These are phyloP conservation scores for Ogataea wickerhamii DNA, from an alignment of 805 yeast species.

Conservation along the genomic window DNA sequence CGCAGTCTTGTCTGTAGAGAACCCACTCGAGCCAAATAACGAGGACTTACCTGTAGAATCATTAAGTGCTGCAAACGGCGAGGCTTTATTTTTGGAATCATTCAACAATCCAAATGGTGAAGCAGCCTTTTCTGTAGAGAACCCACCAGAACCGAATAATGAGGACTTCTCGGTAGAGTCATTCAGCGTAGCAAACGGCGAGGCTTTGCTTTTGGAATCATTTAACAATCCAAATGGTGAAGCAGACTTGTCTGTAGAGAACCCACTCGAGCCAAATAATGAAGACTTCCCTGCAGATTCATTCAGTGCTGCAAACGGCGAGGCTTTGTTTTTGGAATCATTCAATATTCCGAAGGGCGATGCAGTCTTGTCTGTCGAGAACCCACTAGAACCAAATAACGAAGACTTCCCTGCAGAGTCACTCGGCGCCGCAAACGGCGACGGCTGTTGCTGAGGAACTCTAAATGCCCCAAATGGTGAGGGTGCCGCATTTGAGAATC, in stretches of 20 bases:
- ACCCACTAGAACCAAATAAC: not conserved
- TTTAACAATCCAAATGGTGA: not conserved
- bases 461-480: not conserved
- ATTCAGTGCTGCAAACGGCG: not conserved
- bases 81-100: not conserved
- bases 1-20: not conserved
- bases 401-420: not conserved
- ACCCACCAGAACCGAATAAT: slow-evolving; percentile 1
- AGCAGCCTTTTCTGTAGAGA: not conserved
- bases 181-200: slow-evolving; percentile 1
- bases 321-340: not conserved
- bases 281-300: not conserved
- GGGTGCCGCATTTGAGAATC: not conserved
- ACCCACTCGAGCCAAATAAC: slow-evolving; percentile 1
- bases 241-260: not conserved
- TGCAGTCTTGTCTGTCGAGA: not conserved
- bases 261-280: not conserved
- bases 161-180: slow-evolving; percentile 1
- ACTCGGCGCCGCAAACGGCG: not conserved
- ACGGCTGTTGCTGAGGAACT: not conserved
- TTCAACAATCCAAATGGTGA: slow-evolving; percentile 5
- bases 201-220: not conserved
- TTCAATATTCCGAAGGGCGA: not conserved
- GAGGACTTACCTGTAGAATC: not conserved
- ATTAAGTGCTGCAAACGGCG: slow-evolving; percentile 1